Percentiles rank a stretch among this genome's conserved stretches.
phyloP scores from a whole-genome alignment of 345 rosid species.

The Rhizophora apiculata region DNA sequence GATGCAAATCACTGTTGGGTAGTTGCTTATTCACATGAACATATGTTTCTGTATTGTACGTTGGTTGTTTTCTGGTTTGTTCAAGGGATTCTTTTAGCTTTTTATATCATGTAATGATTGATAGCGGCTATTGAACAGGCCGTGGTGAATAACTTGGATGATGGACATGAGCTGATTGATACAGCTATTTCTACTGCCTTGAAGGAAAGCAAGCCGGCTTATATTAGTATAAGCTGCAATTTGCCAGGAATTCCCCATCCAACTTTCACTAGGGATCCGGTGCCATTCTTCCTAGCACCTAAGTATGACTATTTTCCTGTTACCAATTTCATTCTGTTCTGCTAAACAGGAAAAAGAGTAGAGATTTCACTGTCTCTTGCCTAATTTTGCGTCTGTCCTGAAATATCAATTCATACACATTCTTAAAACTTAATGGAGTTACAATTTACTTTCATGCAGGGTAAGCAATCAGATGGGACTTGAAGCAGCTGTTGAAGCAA shows the following conservation, averaged over 20 bases:
- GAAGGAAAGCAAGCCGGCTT: conserved; percentile 69
- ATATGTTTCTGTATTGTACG: no score
- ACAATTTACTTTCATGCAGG: conserved; percentile 34
- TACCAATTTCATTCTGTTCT: background rate
- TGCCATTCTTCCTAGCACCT: conserved; percentile 57
- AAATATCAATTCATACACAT: background rate
- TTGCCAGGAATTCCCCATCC: conserved; percentile 62
- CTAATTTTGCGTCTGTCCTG: background rate
- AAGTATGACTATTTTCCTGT: conserved; percentile 33
- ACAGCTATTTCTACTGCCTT: conserved; percentile 68
- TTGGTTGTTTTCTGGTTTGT: no score
- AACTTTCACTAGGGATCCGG: conserved; percentile 57
- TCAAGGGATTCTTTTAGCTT: no score
- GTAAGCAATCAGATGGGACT: conserved; percentile 60
- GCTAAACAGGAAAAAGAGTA: background rate
- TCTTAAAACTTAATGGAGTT: background rate
- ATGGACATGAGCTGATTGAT: conserved; percentile 64
- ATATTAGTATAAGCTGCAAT: conserved; percentile 69
- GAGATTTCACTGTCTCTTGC: background rate
- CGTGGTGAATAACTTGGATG: conserved; percentile 68
- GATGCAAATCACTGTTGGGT: no score
- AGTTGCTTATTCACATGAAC: no score
- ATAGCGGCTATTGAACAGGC: conserved; percentile 32
- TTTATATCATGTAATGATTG: no score
- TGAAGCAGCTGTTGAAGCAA: conserved; percentile 71